Evolutionary conservation across 257 asterid species (phyloP).

Genomic region (Primulina tabacum): DNA sequence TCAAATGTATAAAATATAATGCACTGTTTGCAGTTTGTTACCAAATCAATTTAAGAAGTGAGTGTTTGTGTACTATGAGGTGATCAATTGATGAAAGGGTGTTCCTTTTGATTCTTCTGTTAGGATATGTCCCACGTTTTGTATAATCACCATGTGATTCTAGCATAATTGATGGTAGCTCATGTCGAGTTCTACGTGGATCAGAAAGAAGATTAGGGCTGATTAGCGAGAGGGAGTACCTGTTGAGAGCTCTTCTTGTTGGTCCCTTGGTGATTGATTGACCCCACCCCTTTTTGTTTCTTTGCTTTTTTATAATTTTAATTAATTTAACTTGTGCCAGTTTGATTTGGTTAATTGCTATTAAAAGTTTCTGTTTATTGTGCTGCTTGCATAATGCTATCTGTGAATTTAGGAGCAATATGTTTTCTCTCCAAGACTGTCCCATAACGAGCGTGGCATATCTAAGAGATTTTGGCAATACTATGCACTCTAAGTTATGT

Average conservation of each 20-base stretch:
- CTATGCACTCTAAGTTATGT: background rate
- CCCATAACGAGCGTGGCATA: background rate
- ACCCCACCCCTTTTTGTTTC: background rate
- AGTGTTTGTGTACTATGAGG: background rate
- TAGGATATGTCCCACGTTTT: background rate
- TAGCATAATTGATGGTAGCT: background rate
- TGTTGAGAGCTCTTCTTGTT: background rate
- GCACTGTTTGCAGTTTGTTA: background rate
- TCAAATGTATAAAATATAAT: too few relatives aligned
- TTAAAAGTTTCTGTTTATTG: background rate
- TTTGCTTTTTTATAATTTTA: too few relatives aligned
- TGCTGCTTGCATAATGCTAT: background rate
- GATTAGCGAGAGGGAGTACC: background rate
- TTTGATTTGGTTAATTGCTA: background rate
- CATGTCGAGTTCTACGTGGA: background rate
- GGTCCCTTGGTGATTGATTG: background rate
- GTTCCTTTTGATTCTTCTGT: background rate
- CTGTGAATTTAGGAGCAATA: background rate
- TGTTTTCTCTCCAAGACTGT: background rate
- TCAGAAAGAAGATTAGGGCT: background rate
- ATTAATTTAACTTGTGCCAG: background rate
- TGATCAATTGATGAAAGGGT: background rate
- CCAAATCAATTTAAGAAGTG: background rate
- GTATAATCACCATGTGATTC: background rate
- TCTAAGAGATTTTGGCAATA: background rate